Conservation (phyloP, 176 grass and related monocot genomes). For the Musa itinerans region DNA sequence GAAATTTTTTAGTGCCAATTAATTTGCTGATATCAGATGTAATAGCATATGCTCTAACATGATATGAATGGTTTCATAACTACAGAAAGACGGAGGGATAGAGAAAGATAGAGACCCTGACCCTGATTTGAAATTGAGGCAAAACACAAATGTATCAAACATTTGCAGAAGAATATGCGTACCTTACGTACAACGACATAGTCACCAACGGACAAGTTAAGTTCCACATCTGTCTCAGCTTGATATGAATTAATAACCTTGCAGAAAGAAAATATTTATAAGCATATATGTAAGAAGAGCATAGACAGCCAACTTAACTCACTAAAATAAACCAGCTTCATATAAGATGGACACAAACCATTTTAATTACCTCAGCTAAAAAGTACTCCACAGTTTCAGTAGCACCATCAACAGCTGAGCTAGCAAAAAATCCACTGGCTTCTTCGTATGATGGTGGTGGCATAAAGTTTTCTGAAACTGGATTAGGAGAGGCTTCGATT, state of each 20-base stretch:
- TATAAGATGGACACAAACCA: slow-evolving; percentile 6
- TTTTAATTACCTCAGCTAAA: slow-evolving; percentile 65
- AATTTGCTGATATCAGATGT: no score
- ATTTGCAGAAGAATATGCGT: neutral
- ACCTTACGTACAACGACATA: slow-evolving; percentile 96
- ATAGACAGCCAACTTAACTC: slow-evolving; percentile 5
- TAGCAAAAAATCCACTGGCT: slow-evolving; percentile 60
- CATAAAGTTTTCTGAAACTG: slow-evolving; percentile 46
- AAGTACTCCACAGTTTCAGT: slow-evolving; percentile 65
- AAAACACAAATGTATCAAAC: no score
- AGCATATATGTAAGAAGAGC: neutral
- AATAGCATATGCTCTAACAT: no score
- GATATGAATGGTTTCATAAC: no score
- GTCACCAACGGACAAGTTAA: slow-evolving; percentile 75
- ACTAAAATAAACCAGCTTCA: neutral
- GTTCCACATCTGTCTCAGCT: slow-evolving; percentile 79
- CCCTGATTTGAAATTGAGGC: no score
- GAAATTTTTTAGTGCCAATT: no score
- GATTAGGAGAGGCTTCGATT: slow-evolving; percentile 75
- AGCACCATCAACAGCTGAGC: slow-evolving; percentile 43
- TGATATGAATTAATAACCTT: slow-evolving; percentile 81
- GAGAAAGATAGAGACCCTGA: no score
- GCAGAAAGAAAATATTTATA: slow-evolving; percentile 8
- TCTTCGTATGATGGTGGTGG: slow-evolving; percentile 92
- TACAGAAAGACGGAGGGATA: no score